Conservation (phyloP, 78 protist species). For the Fonticula alba region DNA sequence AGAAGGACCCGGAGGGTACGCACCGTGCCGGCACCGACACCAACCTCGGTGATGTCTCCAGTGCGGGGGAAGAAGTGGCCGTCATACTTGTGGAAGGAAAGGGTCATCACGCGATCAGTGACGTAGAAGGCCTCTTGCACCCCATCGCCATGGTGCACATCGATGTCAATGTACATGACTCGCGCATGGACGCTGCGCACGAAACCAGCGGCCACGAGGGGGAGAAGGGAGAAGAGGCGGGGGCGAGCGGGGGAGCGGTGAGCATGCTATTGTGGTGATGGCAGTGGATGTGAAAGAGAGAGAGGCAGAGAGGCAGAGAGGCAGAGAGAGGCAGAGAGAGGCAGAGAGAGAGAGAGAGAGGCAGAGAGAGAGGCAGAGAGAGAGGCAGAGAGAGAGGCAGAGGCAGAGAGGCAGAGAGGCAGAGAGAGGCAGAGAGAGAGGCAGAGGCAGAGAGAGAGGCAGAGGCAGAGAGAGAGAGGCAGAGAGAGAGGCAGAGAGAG, state of each 20-base stretch:
- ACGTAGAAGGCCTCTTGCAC: conserved; percentile 83
- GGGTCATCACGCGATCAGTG: conserved; percentile 87
- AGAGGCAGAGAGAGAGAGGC: background rate
- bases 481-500: background rate
- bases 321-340: background rate
- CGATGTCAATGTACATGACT: conserved; percentile 94
- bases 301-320: background rate
- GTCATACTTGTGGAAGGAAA: conserved; percentile 87
- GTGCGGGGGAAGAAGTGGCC: conserved; percentile 94
- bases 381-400: background rate
- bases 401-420: background rate
- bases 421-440: background rate
- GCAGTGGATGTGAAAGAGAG: too few relatives aligned
- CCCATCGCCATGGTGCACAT: conserved; percentile 96
- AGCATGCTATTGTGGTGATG: too few relatives aligned
- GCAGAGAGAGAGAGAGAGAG: background rate
- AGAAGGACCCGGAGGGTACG: too few relatives aligned
- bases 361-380: background rate
- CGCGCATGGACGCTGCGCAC: conserved; percentile 44
- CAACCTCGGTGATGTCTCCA: conserved; percentile 9
- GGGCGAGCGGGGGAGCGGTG: too few relatives aligned
- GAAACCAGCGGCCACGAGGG: too few relatives aligned
- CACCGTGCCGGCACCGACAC: conserved; percentile 11
- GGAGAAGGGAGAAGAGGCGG: too few relatives aligned
- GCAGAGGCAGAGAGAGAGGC: background rate